phyloP scores from a whole-genome alignment of 805 yeast species.

The Grigorovia humatica region DNA sequence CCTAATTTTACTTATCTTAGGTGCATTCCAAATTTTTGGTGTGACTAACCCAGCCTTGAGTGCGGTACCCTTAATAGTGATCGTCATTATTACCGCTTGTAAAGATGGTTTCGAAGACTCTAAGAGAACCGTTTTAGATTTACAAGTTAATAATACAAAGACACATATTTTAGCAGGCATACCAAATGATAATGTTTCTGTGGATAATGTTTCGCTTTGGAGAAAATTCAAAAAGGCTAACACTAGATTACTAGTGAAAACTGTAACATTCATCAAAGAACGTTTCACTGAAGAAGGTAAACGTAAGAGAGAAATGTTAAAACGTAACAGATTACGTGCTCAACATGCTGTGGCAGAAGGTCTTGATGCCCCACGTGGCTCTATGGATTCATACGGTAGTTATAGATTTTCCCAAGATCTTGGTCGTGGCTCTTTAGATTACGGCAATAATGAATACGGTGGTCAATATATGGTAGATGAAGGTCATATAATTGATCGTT shows the following conservation, averaged over 20 bases:
- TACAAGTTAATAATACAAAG: slow-evolving; percentile 64
- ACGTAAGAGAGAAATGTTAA: slow-evolving; percentile 27
- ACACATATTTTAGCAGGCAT: slow-evolving; percentile 54
- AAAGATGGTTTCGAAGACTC: slow-evolving; percentile 79
- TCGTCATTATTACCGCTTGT: slow-evolving; percentile 62
- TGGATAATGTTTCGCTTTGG: slow-evolving; percentile 58
- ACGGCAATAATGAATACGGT: slow-evolving; percentile 46
- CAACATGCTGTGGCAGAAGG: slow-evolving; percentile 18
- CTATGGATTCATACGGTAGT: slow-evolving; percentile 30
- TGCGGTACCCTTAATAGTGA: slow-evolving; percentile 71
- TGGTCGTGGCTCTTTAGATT: slow-evolving; percentile 28
- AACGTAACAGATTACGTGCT: slow-evolving; percentile 22
- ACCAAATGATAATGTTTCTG: slow-evolving; percentile 49
- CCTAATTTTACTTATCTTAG: slow-evolving; percentile 65
- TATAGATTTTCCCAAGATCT: slow-evolving; percentile 23
- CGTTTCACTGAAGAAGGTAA: slow-evolving; percentile 29
- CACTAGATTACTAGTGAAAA: slow-evolving; percentile 23
- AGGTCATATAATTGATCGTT: slow-evolving; percentile 43
- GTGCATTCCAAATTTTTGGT: slow-evolving; percentile 68
- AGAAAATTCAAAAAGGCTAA: slow-evolving; percentile 53
- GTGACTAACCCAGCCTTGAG: slow-evolving; percentile 68
- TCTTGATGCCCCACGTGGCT: slow-evolving; percentile 26
- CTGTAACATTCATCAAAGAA: slow-evolving; percentile 19
- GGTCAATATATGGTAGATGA: slow-evolving; percentile 44
- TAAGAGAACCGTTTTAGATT: slow-evolving; percentile 57